Evolutionary conservation across 345 rosid species (phyloP), one percentile per base, ranked within the genome.

Genomic region (Bruguiera sexangula): DNA sequence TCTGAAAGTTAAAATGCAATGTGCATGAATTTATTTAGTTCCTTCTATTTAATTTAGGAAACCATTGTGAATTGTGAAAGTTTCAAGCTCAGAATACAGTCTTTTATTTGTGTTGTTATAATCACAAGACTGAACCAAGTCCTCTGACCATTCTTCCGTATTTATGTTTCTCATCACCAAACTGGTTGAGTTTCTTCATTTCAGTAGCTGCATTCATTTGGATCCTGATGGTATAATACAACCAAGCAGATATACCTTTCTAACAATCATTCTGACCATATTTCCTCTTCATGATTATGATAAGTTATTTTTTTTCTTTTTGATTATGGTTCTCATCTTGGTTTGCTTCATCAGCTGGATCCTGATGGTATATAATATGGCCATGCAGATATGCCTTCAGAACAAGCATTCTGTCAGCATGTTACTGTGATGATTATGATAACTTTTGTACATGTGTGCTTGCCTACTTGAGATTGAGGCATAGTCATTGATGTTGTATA

Each of bases 401-500:
- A 67, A 16, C 30, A 29, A 11, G 5, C 6, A 37, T 56, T 36
- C 16, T 2, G 34, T 22, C 32, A 22, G 4, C 24, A 26, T 27
- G 5, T 56, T 20, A 27, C 39, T 37, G 10, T 56, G 54, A 68
- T 57, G 20, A 24, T 57, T 57, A 4, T 57, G 24, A 43, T n/a
- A 19, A 20, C 2, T 15, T 26, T 27, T 29, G 19, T 9, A 15
- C 16, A 39, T 22, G 4, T 34, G 19, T 62, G 37, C 20, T 13
- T 37, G 15, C 51, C 55, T 68, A 16, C 29, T 21, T 48, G 30
- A 29, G 71, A 19, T 68, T 63, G 39, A 62, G 61, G 65, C 32
- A 21, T 60, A 36, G 63, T 57, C 43, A 13, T 37, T 56, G 50
- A 52, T 27, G 9, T 69, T 69, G 60, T 80, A 37, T 48, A 32